These are phyloP conservation scores for Fusarium kyushuense DNA, from an alignment of 2,329 filamentous ascomycete genomes.

Conservation along the genomic window DNA sequence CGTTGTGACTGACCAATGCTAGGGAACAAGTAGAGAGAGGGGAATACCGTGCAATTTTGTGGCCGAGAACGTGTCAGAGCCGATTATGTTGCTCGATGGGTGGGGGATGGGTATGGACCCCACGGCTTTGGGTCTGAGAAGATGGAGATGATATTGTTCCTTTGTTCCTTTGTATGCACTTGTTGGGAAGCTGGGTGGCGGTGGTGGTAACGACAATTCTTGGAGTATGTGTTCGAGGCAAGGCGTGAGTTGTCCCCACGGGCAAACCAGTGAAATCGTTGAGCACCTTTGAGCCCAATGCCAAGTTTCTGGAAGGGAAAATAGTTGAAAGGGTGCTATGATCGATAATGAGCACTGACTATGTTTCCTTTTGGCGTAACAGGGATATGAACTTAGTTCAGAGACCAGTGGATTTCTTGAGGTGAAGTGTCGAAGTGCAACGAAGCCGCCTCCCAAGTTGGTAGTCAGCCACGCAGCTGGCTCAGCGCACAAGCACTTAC, in stretches of 20 bases:
- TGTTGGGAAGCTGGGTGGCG: neutral
- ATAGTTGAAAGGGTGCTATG: constrained; percentile 22
- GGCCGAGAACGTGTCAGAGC: constrained; percentile 34
- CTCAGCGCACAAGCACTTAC: constrained; percentile 19
- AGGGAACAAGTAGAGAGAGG: constrained; percentile 17
- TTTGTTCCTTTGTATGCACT: constrained; percentile 5
- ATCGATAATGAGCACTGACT: constrained; percentile 19
- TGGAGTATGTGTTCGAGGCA: constrained; percentile 16
- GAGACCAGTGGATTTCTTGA: constrained; percentile 15
- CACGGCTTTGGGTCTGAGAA: constrained; percentile 3
- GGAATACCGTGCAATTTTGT: constrained; percentile 33
- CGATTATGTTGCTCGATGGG: constrained; percentile 24
- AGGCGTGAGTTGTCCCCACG: constrained; percentile 16
- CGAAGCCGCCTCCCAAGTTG: constrained; percentile 19
- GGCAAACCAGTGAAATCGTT: constrained; percentile 16
- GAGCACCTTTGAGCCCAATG: constrained; percentile 16
- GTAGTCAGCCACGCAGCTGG: constrained; percentile 30
- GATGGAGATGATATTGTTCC: neutral
- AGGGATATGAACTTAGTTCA: constrained; percentile 38
- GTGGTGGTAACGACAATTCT: constrained; percentile 31
- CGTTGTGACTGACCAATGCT: constrained; percentile 25
- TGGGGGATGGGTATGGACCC: constrained; percentile 13
- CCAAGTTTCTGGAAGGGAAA: constrained; percentile 21
- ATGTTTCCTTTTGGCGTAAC: constrained; percentile 40
- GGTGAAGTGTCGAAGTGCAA: constrained; percentile 23